Evolutionary conservation across 1,139 yeast genomes (phyloP).

Genomic region (Ashbya aceris): DNA sequence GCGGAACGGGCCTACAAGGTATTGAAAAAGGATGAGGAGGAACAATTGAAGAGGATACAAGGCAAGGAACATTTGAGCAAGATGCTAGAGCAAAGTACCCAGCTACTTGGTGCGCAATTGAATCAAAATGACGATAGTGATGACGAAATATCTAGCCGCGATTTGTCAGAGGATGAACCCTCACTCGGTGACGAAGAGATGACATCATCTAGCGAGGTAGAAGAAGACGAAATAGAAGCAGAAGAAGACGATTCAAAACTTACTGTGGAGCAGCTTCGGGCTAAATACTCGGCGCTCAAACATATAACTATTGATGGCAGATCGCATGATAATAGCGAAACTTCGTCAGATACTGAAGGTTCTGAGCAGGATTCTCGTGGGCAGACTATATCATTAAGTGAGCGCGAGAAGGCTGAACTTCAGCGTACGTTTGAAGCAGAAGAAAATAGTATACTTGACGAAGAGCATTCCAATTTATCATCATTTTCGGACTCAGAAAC

Average conservation of each 20-base stretch:
- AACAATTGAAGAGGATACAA: constrained; percentile 59
- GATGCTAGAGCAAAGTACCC: constrained; percentile 86
- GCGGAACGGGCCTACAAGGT: constrained; percentile 74
- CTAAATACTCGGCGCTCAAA: constrained; percentile 48
- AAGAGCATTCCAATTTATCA: constrained; percentile 7
- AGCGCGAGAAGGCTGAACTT: constrained; percentile 6
- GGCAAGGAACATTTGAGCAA: constrained; percentile 85
- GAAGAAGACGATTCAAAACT: constrained; percentile 43
- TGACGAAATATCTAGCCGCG: constrained; percentile 5
- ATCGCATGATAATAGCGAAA: neutral
- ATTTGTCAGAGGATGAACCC: constrained; percentile 1
- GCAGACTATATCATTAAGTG: constrained; percentile 5
- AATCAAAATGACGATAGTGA: constrained; percentile 23
- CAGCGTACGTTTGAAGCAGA: constrained; percentile 12
- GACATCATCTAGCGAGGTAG: constrained; percentile 14
- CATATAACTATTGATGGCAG: neutral
- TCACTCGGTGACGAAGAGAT: constrained; percentile 11
- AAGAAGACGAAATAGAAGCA: constrained; percentile 11
- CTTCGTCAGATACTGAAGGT: constrained; percentile 21
- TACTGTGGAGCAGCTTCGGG: constrained; percentile 54
- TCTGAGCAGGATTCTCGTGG: constrained; percentile 12
- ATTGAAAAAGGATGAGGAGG: constrained; percentile 46
- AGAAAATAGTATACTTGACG: constrained; percentile 11
- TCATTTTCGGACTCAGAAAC: constrained; percentile 1
- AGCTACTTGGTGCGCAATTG: constrained; percentile 76